Conservation (phyloP, 2,329 filamentous ascomycete species). For the Fusarium stilboides region DNA sequence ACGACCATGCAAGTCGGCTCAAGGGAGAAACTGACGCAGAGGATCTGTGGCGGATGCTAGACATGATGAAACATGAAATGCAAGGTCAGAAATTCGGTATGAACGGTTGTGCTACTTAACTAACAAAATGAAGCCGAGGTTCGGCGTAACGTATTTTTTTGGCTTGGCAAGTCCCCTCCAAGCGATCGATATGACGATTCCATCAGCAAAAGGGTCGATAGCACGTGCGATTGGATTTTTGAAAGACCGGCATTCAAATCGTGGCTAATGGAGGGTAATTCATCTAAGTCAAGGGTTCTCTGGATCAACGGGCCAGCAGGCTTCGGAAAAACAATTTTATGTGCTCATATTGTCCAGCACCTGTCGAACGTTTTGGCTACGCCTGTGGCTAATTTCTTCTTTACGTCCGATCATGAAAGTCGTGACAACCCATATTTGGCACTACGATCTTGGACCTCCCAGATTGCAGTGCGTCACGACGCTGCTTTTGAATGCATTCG, state of each 20-base stretch:
- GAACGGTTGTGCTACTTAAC: too few relatives aligned
- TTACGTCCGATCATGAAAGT: constrained; percentile 50
- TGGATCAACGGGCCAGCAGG: constrained; percentile 38
- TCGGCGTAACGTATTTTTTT: rapidly evolving
- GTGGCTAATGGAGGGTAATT: rapidly evolving
- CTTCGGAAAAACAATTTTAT: constrained; percentile 55
- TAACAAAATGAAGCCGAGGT: rapidly evolving
- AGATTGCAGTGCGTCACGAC: rapidly evolving
- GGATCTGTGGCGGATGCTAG: background rate
- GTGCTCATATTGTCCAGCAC: constrained; percentile 50
- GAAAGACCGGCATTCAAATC: rapidly evolving
- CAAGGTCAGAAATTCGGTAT: background rate
- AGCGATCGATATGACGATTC: constrained; percentile 8
- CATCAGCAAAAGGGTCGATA: rapidly evolving
- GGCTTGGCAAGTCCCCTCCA: rapidly evolving
- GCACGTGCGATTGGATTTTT: background rate
- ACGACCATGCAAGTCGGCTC: rapidly evolving
- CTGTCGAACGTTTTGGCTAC: background rate
- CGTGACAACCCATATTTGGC: constrained; percentile 47
- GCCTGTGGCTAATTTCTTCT: constrained; percentile 52
- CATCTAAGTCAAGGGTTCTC: rapidly evolving
- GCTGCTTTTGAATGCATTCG: background rate
- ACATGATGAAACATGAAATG: background rate
- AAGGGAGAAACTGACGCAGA: background rate
- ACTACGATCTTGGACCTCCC: constrained; percentile 50